Evolutionary conservation across 306 rosid genomes (phyloP).

Genomic region (Trichosanthes truncata): DNA sequence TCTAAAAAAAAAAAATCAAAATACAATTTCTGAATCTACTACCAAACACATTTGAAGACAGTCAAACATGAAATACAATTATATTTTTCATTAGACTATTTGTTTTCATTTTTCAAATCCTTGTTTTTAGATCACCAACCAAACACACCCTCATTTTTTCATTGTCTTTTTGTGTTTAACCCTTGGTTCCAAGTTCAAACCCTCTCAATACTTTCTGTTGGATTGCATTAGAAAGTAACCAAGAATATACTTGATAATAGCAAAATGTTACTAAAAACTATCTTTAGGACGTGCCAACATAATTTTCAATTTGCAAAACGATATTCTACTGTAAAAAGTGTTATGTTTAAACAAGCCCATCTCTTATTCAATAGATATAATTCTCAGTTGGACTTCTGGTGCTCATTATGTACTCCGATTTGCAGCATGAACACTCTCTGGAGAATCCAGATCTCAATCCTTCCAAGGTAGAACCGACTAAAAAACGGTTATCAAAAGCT

Average conservation of each 20-base stretch:
- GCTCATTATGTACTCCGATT: not conserved
- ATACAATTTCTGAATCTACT: no score
- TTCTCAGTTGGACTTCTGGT: not conserved
- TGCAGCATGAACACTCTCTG: slow-evolving; percentile 39
- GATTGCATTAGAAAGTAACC: not conserved
- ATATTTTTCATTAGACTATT: no score
- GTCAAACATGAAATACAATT: no score
- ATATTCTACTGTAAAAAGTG: not conserved
- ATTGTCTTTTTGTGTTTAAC: no score
- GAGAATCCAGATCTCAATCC: slow-evolving; percentile 24
- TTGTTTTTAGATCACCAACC: no score
- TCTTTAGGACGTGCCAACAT: not conserved
- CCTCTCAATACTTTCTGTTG: not conserved
- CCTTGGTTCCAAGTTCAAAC: not conserved
- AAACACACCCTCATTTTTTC: no score
- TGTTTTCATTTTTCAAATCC: no score
- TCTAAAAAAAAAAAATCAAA: no score
- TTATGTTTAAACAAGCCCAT: not conserved
- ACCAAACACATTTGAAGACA: no score
- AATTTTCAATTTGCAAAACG: not conserved
- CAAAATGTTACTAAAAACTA: not conserved
- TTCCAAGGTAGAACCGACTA: slow-evolving; percentile 27
- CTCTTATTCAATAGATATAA: not conserved
- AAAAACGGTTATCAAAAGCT: slow-evolving; percentile 33
- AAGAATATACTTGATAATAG: not conserved